Evolutionary conservation across 1,139 yeast genomes (phyloP).

Genomic region (Geotrichum klebahnii): DNA sequence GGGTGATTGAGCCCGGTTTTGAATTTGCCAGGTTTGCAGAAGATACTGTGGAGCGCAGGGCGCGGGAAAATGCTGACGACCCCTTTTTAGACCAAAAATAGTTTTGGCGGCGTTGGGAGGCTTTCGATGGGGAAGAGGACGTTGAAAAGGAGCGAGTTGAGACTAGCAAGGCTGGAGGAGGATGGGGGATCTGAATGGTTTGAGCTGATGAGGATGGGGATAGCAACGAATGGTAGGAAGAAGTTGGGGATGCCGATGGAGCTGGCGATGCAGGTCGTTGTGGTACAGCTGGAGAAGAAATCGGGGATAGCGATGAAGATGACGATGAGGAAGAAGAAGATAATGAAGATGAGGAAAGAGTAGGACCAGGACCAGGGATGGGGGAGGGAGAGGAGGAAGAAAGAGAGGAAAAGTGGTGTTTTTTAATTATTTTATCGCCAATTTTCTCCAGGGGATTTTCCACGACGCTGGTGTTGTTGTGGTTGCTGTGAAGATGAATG

Average conservation of each 20-base stretch:
- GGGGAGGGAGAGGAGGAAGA: background rate
- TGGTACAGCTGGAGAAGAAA: background rate
- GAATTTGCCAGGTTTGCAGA: background rate
- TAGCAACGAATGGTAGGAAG: background rate
- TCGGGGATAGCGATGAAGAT: background rate
- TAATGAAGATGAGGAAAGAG: background rate
- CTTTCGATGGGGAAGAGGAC: no score
- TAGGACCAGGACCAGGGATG: no score
- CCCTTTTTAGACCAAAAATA: constrained; percentile 2
- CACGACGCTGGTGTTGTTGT: no score
- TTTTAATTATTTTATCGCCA: no score
- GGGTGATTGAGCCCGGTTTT: no score
- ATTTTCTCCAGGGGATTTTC: no score
- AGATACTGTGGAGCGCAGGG: constrained; percentile 3
- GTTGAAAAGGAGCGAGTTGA: background rate
- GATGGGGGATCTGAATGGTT: no score
- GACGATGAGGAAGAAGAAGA: background rate
- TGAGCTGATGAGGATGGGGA: no score
- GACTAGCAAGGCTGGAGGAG: no score
- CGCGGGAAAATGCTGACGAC: constrained; percentile 3
- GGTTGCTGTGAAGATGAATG: no score
- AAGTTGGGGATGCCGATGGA: background rate
- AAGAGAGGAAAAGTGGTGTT: background rate
- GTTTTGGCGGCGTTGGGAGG: no score
- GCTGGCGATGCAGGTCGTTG: background rate